Conservation (phyloP, 73 alveolate species). For the Paramecium caudatum region DNA sequence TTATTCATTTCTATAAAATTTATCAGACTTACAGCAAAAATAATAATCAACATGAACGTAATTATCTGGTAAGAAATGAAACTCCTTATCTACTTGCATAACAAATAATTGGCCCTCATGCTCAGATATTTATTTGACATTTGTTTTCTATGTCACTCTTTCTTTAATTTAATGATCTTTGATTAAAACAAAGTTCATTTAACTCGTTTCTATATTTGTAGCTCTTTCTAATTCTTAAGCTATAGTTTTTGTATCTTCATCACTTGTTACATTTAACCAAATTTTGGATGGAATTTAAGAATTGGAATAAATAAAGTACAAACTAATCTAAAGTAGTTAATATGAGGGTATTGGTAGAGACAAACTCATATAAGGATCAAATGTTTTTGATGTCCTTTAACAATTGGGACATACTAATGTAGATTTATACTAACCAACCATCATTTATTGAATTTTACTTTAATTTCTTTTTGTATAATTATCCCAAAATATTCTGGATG, state of each 20-base stretch:
- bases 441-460: constrained; percentile 87
- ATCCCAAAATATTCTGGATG: constrained; percentile 85
- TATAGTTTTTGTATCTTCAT: neutral
- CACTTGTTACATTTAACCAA: constrained; percentile 8
- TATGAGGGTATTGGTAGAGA: constrained; percentile 76
- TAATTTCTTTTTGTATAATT: constrained; percentile 84
- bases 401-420: constrained; percentile 90
- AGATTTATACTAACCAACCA: constrained; percentile 90
- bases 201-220: neutral
- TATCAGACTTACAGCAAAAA: neutral
- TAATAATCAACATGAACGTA: neutral
- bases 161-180: constrained; percentile 26
- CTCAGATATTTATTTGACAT: neutral
- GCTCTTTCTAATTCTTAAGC: constrained; percentile 1
- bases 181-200: constrained; percentile 39
- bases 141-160: constrained; percentile 1
- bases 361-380: constrained; percentile 89
- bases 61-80: neutral
- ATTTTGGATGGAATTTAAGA: neutral
- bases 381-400: constrained; percentile 83
- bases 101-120: constrained; percentile 60
- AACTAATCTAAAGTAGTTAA: neutral
- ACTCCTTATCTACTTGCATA: neutral
- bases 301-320: constrained; percentile 45
- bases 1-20: constrained; percentile 6